Base-by-base conservation (phyloP, 768 basidiomycete species). In the Trametopsis cervina region DNA sequence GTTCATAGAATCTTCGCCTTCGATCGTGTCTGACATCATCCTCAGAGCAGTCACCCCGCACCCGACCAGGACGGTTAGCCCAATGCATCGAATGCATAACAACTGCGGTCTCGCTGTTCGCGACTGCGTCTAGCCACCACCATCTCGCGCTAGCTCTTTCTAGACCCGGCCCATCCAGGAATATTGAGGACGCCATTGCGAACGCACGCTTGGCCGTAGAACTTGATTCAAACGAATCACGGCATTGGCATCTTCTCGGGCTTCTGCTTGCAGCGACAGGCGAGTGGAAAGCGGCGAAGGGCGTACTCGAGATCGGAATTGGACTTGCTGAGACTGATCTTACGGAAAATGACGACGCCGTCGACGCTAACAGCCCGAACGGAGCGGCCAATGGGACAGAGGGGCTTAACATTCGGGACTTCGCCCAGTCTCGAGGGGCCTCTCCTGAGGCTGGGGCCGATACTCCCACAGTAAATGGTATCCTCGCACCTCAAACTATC, bases 221-320 rank as follows among this genome's bases (percentile, higher is more conserved):
- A 61, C 71, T 73, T 4, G 79, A 84, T 24, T 70, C 83, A 0
- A 66, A 63, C 25, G 74, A 78, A 50, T 63, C 88, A 21, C 76
- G 89, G 36, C 85, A 87, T 45, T 97, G 93, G 94, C 95, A 97
- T 65, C 76, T 97, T 13, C 73, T 97, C 0, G 91, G 87, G 0
- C 68, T 97, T 4, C 64, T 95, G 10, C 71, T 94, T n/a, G 81
- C 82, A 0, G 83, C 86, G 7, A 69, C 73, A 23, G 89, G 85
- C 53, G 82, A 91, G 54, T 90, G 89, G 88, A 66, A 66, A 26
- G 86, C 83, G 10, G 91, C 94, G 0, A 69, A 69, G 25, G 80
- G 81, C 50, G 81, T 93, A 3, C 64, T 94, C 33, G 88, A 92
- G 45, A 71, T 81, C n/a, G 94, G 88, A 21, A 76, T 84, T 1